Conservation (phyloP, 2,329 filamentous ascomycete species). For the Podosphaera fusca region DNA sequence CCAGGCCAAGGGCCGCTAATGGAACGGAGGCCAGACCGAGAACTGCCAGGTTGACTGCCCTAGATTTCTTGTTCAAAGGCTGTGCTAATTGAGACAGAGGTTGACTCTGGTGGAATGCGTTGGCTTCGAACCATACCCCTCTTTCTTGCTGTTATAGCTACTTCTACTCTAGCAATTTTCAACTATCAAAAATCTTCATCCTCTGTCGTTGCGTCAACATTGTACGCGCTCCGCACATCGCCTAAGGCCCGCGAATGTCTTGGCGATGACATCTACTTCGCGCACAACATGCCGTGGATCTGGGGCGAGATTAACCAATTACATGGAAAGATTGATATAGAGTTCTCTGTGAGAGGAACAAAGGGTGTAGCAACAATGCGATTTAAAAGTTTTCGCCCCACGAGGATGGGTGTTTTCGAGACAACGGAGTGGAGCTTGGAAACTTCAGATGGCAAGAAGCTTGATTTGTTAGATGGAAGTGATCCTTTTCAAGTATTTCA, state of each 20-base stretch:
- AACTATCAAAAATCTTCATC: conserved; percentile 96
- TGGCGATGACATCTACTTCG: conserved; percentile 72
- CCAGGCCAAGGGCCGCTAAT: conserved; percentile 39
- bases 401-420: conserved; percentile 44
- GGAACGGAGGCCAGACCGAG: conserved; percentile 39
- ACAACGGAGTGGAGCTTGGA: conserved; percentile 79
- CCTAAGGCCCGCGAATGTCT: conserved; percentile 49
- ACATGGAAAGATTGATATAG: conserved; percentile 72
- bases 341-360: conserved; percentile 67
- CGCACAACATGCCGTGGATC: conserved; percentile 61
- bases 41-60: conserved; percentile 32
- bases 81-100: conserved; percentile 5
- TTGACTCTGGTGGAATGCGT: conserved; percentile 18
- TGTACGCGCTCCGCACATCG: conserved; percentile 78
- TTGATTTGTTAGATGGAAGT: conserved; percentile 52
- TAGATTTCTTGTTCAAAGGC: not conserved
- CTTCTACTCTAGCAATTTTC: conserved; percentile 70
- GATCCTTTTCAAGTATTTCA: conserved; percentile 41
- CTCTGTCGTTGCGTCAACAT: conserved; percentile 61
- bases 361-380: conserved; percentile 48
- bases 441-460: conserved; percentile 30
- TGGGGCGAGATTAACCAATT: conserved; percentile 78
- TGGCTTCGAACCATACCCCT: conserved; percentile 59
- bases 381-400: conserved; percentile 54
- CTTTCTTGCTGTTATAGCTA: conserved; percentile 49